Base-by-base conservation (phyloP, 2,329 filamentous ascomycete species). In the Amauroascus niger region DNA sequence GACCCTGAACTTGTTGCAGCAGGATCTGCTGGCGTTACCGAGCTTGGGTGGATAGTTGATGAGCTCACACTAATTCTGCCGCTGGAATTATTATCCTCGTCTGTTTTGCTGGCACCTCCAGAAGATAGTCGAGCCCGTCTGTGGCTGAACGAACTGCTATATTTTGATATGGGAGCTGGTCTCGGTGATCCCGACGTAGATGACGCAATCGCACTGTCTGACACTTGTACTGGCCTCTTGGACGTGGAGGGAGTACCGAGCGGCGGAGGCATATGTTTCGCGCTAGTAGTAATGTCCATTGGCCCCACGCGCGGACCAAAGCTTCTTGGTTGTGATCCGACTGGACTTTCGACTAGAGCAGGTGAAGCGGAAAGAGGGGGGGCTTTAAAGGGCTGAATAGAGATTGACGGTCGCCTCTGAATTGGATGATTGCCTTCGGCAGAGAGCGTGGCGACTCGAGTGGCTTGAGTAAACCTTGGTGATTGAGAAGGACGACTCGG, bases 311-410 rank as follows among this genome's bases (percentile, higher is more conserved):
- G 69, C 51, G 69, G 68, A 22, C 74, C 61, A 1, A 72, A 73
- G 22, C 71, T 76, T 56, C 77, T 73, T 28, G 79, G 79, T 6
- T 78, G 81, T 6, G 72, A 71, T n/a, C 74, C 74, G 11, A 72
- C 55, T 5, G 71, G 68, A 39, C 77, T 71, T 39, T 75, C 72
- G 3, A 74, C 70, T 28, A 74, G 70, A n/a, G 78, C 75, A 16
- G 90, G 91, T 3, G 90, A 96, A 3, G 87, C 88, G 1, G 90
- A 95, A n/a, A 97, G 75, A 1, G 91, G 94, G 9, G 91, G 91
- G 13, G 90, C 88, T 70, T 98, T 98, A 75, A 98, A 98, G 0
- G 91, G 90, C 62, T 94, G 88, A 63, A 96, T 95, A 0, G 88
- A 94, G 20, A 95, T 81, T 0, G 88, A 96, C 6, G 87, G 84